Evolutionary conservation across 2,329 filamentous ascomycete genomes (phyloP).

Genomic region (Apiospora marii): DNA sequence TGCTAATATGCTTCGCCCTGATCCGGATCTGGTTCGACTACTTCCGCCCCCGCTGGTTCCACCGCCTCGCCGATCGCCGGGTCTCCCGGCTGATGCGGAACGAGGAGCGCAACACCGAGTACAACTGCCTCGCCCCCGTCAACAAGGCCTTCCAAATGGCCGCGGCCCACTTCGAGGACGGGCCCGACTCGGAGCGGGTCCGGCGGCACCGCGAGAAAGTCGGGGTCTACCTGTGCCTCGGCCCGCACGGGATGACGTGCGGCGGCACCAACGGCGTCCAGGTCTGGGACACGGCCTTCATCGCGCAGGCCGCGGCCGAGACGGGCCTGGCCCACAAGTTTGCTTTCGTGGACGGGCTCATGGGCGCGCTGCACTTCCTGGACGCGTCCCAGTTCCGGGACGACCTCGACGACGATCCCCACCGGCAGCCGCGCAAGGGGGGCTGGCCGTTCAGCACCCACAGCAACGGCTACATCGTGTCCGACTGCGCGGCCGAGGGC

Average conservation of each 20-base stretch:
- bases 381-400: not conserved
- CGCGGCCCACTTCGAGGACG: not conserved
- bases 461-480: not conserved
- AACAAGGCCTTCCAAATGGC: not conserved
- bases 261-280: not conserved
- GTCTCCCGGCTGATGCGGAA: not conserved
- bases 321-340: not conserved
- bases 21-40: not conserved
- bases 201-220: not conserved
- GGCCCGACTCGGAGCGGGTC: not conserved
- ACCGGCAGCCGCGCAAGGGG: slow-evolving; percentile 1
- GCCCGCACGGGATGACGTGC: not conserved
- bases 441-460: slow-evolving; percentile 7
- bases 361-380: not conserved
- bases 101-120: not conserved
- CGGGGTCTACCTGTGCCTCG: not conserved
- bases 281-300: not conserved
- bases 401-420: not conserved
- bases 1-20: not conserved
- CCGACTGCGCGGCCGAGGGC: not conserved
- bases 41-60: not conserved
- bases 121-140: not conserved
- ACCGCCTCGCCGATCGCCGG: not conserved
- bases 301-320: not conserved
- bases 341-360: not conserved